These are phyloP conservation scores for Eucalyptus cloeziana DNA, from an alignment of 345 rosid species.

Conservation along the genomic window DNA sequence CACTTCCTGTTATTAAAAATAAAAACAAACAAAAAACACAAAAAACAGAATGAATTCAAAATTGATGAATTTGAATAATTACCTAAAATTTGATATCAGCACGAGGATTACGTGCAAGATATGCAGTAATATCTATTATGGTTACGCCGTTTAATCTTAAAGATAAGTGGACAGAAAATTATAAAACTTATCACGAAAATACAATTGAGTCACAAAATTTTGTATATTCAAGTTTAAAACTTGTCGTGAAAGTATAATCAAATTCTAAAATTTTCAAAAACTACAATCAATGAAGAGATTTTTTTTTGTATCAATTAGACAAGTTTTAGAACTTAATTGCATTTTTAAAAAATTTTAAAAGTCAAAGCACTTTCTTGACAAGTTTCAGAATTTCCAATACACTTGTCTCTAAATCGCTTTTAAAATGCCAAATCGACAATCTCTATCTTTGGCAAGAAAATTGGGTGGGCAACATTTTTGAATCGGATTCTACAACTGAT, in stretches of 20 bases:
- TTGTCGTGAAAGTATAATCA: rapidly evolving
- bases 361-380: too few species aligned
- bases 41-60: background rate
- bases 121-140: background rate
- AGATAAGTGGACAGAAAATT: too few species aligned
- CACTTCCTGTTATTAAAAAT: background rate
- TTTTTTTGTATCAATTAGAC: too few species aligned
- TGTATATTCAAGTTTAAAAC: too few species aligned
- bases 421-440: background rate
- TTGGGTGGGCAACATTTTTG: background rate
- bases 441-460: background rate
- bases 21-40: too few species aligned
- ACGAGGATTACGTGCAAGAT: background rate
- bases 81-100: background rate
- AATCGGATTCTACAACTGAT: background rate
- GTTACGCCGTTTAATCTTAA: too few species aligned
- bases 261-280: rapidly evolving
- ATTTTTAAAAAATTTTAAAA: too few species aligned
- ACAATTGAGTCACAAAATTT: too few species aligned
- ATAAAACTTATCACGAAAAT: rapidly evolving
- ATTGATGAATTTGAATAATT: background rate
- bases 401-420: too few species aligned
- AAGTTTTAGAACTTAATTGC: too few species aligned
- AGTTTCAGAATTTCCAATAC: too few species aligned
- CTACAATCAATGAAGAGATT: too few species aligned